A percentile compares a stretch with the other conserved stretches of the same genome.
Conservation (phyloP, 2,329 filamentous ascomycete species). For the Cyphellophora europaea region DNA sequence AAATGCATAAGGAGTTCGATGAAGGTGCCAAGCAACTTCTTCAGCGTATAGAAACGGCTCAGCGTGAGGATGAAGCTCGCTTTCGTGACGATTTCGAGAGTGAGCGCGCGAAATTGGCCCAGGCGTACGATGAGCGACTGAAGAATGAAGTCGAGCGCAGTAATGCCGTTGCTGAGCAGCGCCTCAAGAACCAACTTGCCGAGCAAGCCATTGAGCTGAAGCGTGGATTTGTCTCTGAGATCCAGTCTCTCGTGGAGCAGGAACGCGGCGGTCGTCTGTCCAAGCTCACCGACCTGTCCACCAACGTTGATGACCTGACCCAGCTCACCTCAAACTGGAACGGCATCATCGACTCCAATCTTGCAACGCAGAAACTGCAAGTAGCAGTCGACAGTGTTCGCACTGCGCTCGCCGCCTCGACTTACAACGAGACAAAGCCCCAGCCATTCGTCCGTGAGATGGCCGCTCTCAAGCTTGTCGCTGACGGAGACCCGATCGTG, state of each 20-base stretch:
- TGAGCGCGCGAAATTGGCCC: constrained; percentile 71
- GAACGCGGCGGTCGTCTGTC: constrained; percentile 81
- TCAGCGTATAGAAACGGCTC: constrained; percentile 72
- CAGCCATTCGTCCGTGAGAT: constrained; percentile 86
- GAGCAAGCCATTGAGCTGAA: constrained; percentile 88
- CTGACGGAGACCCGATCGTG: constrained; percentile 73
- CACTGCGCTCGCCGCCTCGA: constrained; percentile 65
- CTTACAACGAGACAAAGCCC: constrained; percentile 43
- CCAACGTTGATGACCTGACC: constrained; percentile 73
- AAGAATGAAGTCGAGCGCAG: constrained; percentile 70
- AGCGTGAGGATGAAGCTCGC: constrained; percentile 67
- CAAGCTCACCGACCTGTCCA: constrained; percentile 71
- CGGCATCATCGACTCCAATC: constrained; percentile 76
- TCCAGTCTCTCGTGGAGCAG: constrained; percentile 72
- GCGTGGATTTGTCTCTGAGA: constrained; percentile 68
- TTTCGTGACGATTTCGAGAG: constrained; percentile 84
- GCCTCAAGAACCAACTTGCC: constrained; percentile 72
- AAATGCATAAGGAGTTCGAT: constrained; percentile 70
- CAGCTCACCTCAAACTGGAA: constrained; percentile 84
- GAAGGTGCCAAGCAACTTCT: constrained; percentile 80
- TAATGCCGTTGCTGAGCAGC: constrained; percentile 71
- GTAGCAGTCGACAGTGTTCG: constrained; percentile 91
- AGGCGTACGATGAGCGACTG: constrained; percentile 71
- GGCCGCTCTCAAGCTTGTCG: constrained; percentile 88
- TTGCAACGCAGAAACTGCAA: constrained; percentile 91